Conservation (phyloP, 768 basidiomycete species). For the Amanita pallidorosea region DNA sequence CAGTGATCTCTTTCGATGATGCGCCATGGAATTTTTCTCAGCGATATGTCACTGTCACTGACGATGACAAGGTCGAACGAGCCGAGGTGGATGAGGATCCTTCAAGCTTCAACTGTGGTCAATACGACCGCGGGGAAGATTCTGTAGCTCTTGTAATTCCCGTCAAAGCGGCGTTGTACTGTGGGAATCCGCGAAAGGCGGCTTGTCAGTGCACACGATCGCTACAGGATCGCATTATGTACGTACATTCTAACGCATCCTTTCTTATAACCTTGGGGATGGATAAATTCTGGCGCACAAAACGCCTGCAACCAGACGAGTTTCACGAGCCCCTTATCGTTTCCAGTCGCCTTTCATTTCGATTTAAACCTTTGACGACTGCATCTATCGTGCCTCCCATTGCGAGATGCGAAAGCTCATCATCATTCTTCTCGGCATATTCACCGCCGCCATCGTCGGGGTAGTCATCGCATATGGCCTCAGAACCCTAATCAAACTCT, state of each 20-base stretch:
- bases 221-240: too few relatives aligned
- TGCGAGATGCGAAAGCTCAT: background rate
- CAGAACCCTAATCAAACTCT: background rate
- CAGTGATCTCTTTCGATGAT: conserved; percentile 3
- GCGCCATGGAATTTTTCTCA: conserved; percentile 12
- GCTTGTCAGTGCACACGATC: too few relatives aligned
- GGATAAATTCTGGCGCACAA: too few relatives aligned
- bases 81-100: conserved; percentile 42
- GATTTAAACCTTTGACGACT: background rate
- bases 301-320: background rate
- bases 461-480: background rate
- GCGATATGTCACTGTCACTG: conserved; percentile 48
- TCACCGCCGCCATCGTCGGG: background rate
- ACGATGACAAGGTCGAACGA: conserved; percentile 44
- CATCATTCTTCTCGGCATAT: background rate
- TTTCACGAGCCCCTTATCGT: background rate
- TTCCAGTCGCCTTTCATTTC: background rate
- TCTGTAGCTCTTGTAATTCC: conserved; percentile 20
- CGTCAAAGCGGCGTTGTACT: too few relatives aligned
- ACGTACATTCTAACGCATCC: too few relatives aligned
- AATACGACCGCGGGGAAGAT: conserved; percentile 40
- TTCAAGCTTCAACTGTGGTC: conserved; percentile 31
- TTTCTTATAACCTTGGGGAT: too few relatives aligned
- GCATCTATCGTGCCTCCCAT: background rate
- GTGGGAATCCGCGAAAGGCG: too few relatives aligned